These are phyloP conservation scores for Acanthamoeba healyi DNA, from an alignment of 208 protist genomes.

Conservation along the genomic window DNA sequence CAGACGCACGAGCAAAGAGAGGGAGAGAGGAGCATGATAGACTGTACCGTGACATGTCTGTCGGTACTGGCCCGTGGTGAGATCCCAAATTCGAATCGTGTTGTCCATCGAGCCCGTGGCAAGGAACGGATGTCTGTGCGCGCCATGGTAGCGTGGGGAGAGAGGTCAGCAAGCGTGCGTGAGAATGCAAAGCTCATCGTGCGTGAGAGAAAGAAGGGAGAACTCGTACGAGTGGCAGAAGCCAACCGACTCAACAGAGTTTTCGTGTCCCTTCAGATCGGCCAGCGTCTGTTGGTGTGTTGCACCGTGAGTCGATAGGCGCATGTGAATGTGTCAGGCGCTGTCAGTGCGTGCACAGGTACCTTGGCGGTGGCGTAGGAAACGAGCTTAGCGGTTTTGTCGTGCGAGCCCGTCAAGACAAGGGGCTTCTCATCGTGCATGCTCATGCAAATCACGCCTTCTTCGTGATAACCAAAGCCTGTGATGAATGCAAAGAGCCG, in stretches of 20 bases:
- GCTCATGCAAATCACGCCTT: slow-evolving; percentile 71
- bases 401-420: slow-evolving; percentile 73
- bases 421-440: slow-evolving; percentile 62
- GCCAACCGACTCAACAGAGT: slow-evolving; percentile 45
- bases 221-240: slow-evolving; percentile 30
- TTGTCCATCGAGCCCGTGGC: slow-evolving; percentile 63
- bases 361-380: slow-evolving; percentile 30
- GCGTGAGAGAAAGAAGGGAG: not conserved
- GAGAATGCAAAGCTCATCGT: not conserved
- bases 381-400: slow-evolving; percentile 62
- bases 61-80: slow-evolving; percentile 37
- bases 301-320: not conserved
- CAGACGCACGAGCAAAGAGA: no score
- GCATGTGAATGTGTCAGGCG: not conserved
- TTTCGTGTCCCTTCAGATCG: slow-evolving; percentile 31
- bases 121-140: not conserved
- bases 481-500: no score
- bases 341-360: not conserved
- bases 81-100: slow-evolving; percentile 47
- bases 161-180: not conserved
- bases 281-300: not conserved
- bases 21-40: not conserved
- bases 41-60: slow-evolving; percentile 27
- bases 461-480: slow-evolving; percentile 46
- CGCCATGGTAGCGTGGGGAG: not conserved